phyloP scores from a whole-genome alignment of 257 asterid species.

The Nicotiana undulata region DNA sequence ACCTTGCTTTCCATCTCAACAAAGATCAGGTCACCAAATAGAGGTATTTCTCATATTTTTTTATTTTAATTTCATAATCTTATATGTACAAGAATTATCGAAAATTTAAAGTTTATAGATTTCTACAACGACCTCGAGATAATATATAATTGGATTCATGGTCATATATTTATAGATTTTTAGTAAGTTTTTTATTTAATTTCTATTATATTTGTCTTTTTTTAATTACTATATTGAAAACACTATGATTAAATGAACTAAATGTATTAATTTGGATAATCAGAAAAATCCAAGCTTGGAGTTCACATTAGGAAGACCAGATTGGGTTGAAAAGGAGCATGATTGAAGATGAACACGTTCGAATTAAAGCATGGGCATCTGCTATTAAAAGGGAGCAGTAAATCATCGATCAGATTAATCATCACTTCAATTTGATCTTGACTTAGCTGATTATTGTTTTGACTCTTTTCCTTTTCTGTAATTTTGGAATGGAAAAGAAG shows the following conservation, averaged over 20 bases:
- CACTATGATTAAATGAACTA: background rate
- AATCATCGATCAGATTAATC: background rate
- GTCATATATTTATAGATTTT: too few relatives aligned
- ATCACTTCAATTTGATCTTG: background rate
- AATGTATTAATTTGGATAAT: conserved; percentile 5
- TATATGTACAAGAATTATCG: too few relatives aligned
- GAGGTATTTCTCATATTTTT: conserved; percentile 30
- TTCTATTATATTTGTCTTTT: too few relatives aligned
- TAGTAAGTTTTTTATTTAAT: too few relatives aligned
- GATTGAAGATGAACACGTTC: conserved; percentile 11
- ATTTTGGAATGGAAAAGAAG: background rate
- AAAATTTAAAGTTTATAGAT: too few relatives aligned
- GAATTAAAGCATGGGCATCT: background rate
- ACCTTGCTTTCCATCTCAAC: conserved; percentile 45
- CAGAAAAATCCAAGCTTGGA: conserved; percentile 34
- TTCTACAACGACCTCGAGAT: too few relatives aligned
- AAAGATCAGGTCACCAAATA: conserved; percentile 28
- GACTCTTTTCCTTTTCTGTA: background rate
- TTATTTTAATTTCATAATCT: too few relatives aligned
- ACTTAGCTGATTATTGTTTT: background rate
- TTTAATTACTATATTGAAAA: background rate
- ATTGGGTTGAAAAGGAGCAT: conserved; percentile 31
- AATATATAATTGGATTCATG: too few relatives aligned
- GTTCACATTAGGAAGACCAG: conserved; percentile 29
- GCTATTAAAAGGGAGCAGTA: background rate